Conservation (phyloP, 164 flowering plant genomes). For the Piper longum region DNA sequence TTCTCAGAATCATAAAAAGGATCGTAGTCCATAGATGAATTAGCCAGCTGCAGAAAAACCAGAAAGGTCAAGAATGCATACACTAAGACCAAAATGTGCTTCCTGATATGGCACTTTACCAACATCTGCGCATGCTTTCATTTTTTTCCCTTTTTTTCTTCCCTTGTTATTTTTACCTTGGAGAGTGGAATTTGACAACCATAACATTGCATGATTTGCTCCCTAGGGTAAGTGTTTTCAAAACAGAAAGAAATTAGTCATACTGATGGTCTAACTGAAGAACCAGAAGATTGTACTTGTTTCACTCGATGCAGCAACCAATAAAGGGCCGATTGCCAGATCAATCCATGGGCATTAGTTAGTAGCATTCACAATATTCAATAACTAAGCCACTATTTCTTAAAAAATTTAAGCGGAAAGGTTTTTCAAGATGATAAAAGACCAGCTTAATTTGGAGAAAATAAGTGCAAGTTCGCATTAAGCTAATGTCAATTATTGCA, state of each 20-base stretch:
- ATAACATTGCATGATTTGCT: too few relatives aligned
- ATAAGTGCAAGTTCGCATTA: too few relatives aligned
- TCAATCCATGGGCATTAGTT: not conserved
- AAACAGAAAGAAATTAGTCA: not conserved
- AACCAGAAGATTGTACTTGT: not conserved
- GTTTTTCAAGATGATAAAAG: not conserved
- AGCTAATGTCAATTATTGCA: not conserved
- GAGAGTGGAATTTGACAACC: too few relatives aligned
- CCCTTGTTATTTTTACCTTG: too few relatives aligned
- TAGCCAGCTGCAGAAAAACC: conserved; percentile 39
- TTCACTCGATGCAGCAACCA: not conserved
- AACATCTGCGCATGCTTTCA: too few relatives aligned
- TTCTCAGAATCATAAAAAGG: conserved; percentile 70
- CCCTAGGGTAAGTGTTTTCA: not conserved
- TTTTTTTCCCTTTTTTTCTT: too few relatives aligned
- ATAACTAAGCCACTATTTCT: not conserved
- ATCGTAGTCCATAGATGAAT: conserved; percentile 51
- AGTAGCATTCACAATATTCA: not conserved
- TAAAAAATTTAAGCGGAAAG: too few relatives aligned
- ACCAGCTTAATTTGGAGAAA: too few relatives aligned
- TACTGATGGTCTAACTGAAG: not conserved
- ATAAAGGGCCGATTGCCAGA: not conserved
- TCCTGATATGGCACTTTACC: too few relatives aligned
- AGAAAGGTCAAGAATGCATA: not conserved
- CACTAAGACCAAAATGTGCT: not conserved